Conservation (phyloP, 1,284 basidiomycete species). For the Sanghuangporus weigelae region DNA sequence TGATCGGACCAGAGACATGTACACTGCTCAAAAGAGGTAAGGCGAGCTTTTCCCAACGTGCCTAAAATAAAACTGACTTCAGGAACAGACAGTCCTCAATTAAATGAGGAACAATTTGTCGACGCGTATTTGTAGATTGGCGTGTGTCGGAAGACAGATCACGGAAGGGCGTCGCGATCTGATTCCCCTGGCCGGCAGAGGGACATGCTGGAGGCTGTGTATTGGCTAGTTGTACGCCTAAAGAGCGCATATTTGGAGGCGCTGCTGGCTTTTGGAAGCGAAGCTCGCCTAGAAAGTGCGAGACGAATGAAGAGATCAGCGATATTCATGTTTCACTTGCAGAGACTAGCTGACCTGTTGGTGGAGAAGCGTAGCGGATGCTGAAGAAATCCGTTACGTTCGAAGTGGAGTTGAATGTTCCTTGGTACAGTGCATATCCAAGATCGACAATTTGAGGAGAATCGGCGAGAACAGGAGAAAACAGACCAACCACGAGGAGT, state of each 20-base stretch:
- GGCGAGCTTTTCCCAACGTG: background rate
- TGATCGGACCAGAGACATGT: conserved; percentile 22
- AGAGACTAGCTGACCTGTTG: conserved; percentile 26
- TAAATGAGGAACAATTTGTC: background rate
- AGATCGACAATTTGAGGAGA: conserved; percentile 30
- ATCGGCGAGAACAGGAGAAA: background rate
- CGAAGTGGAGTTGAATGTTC: conserved; percentile 26
- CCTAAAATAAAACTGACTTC: background rate
- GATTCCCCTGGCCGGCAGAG: background rate
- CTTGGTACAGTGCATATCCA: conserved; percentile 37
- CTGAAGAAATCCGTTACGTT: conserved; percentile 34
- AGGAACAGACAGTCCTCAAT: conserved; percentile 9
- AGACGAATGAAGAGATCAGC: background rate
- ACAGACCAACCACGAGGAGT: background rate
- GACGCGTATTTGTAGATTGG: background rate
- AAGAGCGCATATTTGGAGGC: conserved; percentile 1
- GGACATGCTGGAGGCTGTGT: conserved; percentile 11
- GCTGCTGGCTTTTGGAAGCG: conserved; percentile 16
- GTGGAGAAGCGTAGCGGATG: conserved; percentile 38
- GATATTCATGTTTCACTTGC: background rate
- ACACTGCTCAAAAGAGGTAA: conserved; percentile 21
- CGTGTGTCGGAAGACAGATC: background rate
- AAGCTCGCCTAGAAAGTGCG: conserved; percentile 9
- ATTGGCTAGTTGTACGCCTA: conserved; percentile 8
- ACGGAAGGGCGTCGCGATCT: conserved; percentile 9